phyloP scores from a whole-genome alignment of 2,329 filamentous ascomycete genomes.

The Colletotrichum sp. region DNA sequence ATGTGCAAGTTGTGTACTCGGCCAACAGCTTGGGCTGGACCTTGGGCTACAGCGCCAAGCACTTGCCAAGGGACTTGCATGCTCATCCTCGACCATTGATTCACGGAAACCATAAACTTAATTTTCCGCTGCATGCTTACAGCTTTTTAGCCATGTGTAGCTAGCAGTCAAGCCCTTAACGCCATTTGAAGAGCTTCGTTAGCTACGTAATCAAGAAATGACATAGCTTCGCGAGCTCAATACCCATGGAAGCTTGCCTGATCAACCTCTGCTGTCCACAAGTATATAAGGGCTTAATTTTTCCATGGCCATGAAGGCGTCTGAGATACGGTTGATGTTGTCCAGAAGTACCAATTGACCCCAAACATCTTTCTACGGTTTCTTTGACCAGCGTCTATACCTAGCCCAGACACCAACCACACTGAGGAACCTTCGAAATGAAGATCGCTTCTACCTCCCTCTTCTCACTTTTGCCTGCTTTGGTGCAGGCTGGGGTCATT shows the following conservation, averaged over 20 bases:
- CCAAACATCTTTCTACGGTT: neutral
- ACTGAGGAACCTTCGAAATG: conserved; percentile 17
- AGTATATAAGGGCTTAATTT: neutral
- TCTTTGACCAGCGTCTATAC: neutral
- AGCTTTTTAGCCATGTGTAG: neutral
- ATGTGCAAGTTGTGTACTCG: neutral
- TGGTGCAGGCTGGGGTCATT: conserved; percentile 22
- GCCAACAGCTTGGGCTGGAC: neutral
- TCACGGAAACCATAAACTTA: conserved; percentile 3
- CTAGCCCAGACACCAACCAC: neutral
- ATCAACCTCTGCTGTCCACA: neutral
- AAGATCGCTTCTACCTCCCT: conserved; percentile 24
- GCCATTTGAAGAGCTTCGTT: neutral
- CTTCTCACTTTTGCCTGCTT: conserved; percentile 23
- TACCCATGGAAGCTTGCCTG: no score
- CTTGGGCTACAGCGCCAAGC: neutral
- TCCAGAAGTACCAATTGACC: neutral
- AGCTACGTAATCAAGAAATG: conserved; percentile 5
- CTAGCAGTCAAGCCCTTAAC: neutral
- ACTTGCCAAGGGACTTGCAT: conserved; percentile 7
- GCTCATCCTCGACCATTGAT: conserved; percentile 2
- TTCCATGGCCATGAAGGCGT: neutral
- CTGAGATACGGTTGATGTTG: neutral
- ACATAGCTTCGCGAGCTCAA: neutral
- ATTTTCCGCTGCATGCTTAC: conserved; percentile 11